phyloP scores from a whole-genome alignment of 78 protist species.

The Dictyostelium brefeldianum region DNA sequence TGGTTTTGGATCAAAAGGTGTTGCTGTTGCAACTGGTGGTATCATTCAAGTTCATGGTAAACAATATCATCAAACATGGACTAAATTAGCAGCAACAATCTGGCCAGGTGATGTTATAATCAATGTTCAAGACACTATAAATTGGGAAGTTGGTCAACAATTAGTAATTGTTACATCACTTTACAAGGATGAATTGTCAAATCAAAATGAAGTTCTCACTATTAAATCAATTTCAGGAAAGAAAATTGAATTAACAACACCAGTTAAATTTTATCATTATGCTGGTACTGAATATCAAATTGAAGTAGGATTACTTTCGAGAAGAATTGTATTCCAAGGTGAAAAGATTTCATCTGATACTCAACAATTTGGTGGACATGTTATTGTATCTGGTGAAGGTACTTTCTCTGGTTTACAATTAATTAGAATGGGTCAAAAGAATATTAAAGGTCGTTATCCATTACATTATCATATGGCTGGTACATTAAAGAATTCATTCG shows the following conservation, averaged over 20 bases:
- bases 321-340: conserved; percentile 67
- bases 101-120: conserved; percentile 51
- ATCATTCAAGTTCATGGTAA: conserved; percentile 69
- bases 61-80: conserved; percentile 84
- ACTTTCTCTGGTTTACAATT: conserved; percentile 71
- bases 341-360: conserved; percentile 15
- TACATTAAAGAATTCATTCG: neutral
- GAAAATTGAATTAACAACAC: conserved; percentile 15
- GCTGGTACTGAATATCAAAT: conserved; percentile 86
- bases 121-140: conserved; percentile 71
- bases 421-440: conserved; percentile 84
- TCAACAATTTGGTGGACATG: conserved; percentile 71
- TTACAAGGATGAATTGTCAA: conserved; percentile 30
- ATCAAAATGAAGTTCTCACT: conserved; percentile 85
- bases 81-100: conserved; percentile 66
- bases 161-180: conserved; percentile 80
- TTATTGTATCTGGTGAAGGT: conserved; percentile 42
- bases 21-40: conserved; percentile 53
- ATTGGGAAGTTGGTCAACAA: conserved; percentile 86
- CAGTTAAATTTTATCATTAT: conserved; percentile 64
- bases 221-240: conserved; percentile 43
- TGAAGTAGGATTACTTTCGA: conserved; percentile 83
- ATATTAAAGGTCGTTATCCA: conserved; percentile 86
- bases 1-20: conserved; percentile 58
- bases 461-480: conserved; percentile 82